phyloP scores from a whole-genome alignment of 306 rosid genomes.

The Fagus sylvatica region DNA sequence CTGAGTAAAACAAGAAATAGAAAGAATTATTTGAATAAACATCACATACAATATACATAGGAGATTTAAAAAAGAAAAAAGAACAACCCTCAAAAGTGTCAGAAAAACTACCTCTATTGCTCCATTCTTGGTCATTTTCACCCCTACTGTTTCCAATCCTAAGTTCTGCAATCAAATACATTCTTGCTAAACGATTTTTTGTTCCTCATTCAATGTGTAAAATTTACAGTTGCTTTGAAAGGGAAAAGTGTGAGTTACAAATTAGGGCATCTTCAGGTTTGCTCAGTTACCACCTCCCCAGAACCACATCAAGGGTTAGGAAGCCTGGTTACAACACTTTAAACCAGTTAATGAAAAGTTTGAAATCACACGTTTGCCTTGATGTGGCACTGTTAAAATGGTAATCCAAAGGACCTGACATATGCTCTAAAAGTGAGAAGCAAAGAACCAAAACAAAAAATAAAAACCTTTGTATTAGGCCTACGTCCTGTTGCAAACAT shows the following conservation, averaged over 20 bases:
- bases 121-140: slow-evolving; percentile 66
- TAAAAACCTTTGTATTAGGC: slow-evolving; percentile 81
- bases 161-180: slow-evolving; percentile 62
- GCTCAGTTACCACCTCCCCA: slow-evolving; percentile 8
- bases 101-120: slow-evolving; percentile 76
- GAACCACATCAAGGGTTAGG: not conserved
- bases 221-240: slow-evolving; percentile 14
- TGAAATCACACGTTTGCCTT: not conserved
- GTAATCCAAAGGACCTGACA: slow-evolving; percentile 2
- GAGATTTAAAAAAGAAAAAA: slow-evolving; percentile 2
- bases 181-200: not conserved
- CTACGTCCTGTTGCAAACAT: slow-evolving; percentile 98
- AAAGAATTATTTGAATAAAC: not conserved
- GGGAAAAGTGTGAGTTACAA: slow-evolving; percentile 3
- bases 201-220: slow-evolving; percentile 3
- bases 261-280: slow-evolving; percentile 19
- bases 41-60: not conserved
- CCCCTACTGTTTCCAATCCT: slow-evolving; percentile 92
- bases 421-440: not conserved
- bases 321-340: not conserved
- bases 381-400: not conserved
- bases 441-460: not conserved
- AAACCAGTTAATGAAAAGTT: not conserved
- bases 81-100: slow-evolving; percentile 8
- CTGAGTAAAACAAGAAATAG: slow-evolving; percentile 35